These are phyloP conservation scores for Exophiala sp. DNA, from an alignment of 2,329 filamentous ascomycete genomes.

Conservation along the genomic window DNA sequence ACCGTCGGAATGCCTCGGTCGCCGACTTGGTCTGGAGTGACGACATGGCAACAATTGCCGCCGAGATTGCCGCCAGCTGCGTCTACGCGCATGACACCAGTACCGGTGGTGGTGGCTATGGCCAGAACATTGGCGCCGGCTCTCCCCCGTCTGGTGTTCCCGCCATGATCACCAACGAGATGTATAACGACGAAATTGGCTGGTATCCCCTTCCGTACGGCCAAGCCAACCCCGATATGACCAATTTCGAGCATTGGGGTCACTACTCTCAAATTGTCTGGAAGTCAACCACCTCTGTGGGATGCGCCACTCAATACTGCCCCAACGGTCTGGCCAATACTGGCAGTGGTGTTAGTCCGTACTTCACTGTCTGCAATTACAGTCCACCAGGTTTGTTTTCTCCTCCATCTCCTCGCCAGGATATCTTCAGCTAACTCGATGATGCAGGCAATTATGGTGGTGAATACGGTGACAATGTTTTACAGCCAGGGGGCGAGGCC, in stretches of 20 bases:
- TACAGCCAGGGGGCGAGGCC: slow-evolving; percentile 38
- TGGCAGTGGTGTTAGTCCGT: slow-evolving; percentile 46
- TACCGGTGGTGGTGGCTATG: slow-evolving; percentile 66
- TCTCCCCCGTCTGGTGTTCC: slow-evolving; percentile 57
- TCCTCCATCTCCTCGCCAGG: background rate
- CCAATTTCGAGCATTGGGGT: slow-evolving; percentile 64
- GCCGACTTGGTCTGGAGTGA: slow-evolving; percentile 62
- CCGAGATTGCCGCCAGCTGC: slow-evolving; percentile 62
- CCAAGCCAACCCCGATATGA: slow-evolving; percentile 58
- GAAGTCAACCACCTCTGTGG: slow-evolving; percentile 59
- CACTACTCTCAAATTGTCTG: slow-evolving; percentile 76
- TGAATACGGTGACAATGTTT: slow-evolving; percentile 54
- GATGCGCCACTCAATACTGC: slow-evolving; percentile 57
- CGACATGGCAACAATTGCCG: slow-evolving; percentile 61
- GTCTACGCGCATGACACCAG: slow-evolving; percentile 74
- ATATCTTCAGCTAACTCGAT: slow-evolving; percentile 29
- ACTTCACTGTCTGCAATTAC: slow-evolving; percentile 90
- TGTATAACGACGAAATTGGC: slow-evolving; percentile 79
- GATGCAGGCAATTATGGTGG: slow-evolving; percentile 52
- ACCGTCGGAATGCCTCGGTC: slow-evolving; percentile 78
- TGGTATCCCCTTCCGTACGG: slow-evolving; percentile 55
- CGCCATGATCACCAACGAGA: slow-evolving; percentile 71
- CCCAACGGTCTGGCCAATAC: slow-evolving; percentile 38
- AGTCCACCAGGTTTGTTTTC: slow-evolving; percentile 60
- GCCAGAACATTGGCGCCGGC: slow-evolving; percentile 85